Evolutionary conservation across 768 basidiomycete species (phyloP), one percentile per base, ranked within the genome.

Genomic region (Tricholoma bakamatsutake): DNA sequence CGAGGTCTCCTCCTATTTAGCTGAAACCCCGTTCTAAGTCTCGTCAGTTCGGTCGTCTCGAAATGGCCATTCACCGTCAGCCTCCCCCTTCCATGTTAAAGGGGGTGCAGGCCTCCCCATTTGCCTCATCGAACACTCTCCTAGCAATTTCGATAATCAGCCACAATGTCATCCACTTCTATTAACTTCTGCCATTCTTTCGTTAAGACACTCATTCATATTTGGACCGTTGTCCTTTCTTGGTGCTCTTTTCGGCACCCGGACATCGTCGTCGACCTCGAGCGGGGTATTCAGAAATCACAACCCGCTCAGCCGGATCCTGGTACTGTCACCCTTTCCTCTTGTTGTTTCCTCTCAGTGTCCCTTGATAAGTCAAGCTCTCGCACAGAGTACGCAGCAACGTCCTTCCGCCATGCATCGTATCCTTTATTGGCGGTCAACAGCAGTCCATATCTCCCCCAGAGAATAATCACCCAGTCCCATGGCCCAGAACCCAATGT

Each of bases 141-240:
- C 17, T 10, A 31, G 13, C 11, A 53, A n/a, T 27, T 24, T 45
- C 24, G 43, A 52, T 42, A 53, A 28, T 42, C 28, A 34, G 28
- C n/a, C 11, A 54, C 15, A 37, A 48, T 50, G 50, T 31, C 39
- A 10, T 33, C 17, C 17, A 28, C 52, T 43, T 28, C 43, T 43
- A 31, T 18, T 28, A 53, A 53, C 39, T 5, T 43, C 27, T 31
- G 28, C 31, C 52, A 31, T 40, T 53, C 52, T 9, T 53, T 53
- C 21, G 9, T 53, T 7, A 43, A 53, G 40, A 53, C 52, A 31
- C 40, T 53, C 52, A n/a, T 53, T 43, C 17, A 53, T 18, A 21
- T 53, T 18, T 53, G 52, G 52, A 31, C 39, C 4, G 11, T 53
- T 28, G 40, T 53, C 28, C 34, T 51, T 28, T 48, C 30, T 24